Evolutionary conservation across 306 rosid species (phyloP), one percentile per base, ranked within the genome.

Genomic region (Trifolium fragiferum): DNA sequence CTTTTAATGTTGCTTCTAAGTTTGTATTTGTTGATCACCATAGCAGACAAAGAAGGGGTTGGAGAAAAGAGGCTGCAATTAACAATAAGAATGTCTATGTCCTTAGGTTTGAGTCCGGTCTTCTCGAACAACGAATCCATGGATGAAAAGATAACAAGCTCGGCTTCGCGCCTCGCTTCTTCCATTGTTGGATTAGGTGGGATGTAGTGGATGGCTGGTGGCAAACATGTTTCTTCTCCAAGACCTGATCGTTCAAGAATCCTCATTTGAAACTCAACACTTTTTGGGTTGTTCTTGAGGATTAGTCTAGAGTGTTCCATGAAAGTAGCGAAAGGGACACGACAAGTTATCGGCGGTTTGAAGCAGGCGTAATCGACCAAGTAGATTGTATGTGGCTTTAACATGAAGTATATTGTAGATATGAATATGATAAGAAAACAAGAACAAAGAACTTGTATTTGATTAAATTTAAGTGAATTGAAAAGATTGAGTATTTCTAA

Each of bases 1-100:
- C 97, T 91, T 74, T 79, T 85, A n/a, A 91, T 86, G 77, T 91
- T 89, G 68, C 97, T 84, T 10, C 97, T 75, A 2, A 91, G 85
- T 73, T 87, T 91, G 82, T 91, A 91, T 73, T 89, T 91, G 86
- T 92, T 92, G 38, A 89, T 82, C 27, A 92, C 90, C 96, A 92
- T 89, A 1, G 96, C 97, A 1, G 97, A 92, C 0, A 92, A 33
- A 5, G 97, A 92, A 0, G 97, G 97, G 0, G 97, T 92, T 0
- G 97, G 97, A 0, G 97, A 92, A 60, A 92, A 92, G 3, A 92
- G 84, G 37, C 97, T 92, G 65, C 97, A 92, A 57, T 92, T 92
- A 11, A 92, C 88, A 10, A 92, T 88, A 0, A 92, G 78, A 66
- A 92, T 89, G 54, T 92, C 97, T 27, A 92, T 89, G 54, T 92